Evolutionary conservation across 179 eudicot genomes (phyloP).

Genomic region (Beta corolliflora): DNA sequence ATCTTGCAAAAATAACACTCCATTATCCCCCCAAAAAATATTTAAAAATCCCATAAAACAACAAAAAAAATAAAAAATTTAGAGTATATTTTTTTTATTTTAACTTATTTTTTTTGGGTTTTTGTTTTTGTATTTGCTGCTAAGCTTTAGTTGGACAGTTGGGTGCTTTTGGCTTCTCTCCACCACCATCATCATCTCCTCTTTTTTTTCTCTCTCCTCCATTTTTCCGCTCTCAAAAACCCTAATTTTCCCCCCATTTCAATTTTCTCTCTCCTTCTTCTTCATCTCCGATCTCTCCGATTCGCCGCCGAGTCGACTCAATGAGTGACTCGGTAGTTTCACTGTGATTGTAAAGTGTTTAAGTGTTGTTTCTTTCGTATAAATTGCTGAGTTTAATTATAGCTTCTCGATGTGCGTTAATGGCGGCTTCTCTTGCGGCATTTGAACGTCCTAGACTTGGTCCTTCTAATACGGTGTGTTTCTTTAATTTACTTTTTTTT

Average conservation of each 20-base stretch:
- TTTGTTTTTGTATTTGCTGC: slow-evolving; percentile 12
- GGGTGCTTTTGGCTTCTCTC: slow-evolving; percentile 16
- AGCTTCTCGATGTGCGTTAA: slow-evolving; percentile 41
- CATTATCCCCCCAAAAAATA: neutral
- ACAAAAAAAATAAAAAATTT: neutral
- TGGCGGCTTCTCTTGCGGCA: slow-evolving; percentile 77
- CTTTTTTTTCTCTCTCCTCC: neutral
- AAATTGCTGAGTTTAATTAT: neutral
- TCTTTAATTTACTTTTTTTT: slow-evolving; percentile 1
- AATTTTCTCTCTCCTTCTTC: slow-evolving; percentile 18
- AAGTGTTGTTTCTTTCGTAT: neutral
- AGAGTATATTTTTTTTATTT: neutral
- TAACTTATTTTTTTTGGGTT: neutral
- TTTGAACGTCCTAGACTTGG: slow-evolving; percentile 79
- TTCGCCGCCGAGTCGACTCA: slow-evolving; percentile 22
- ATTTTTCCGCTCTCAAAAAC: slow-evolving; percentile 20
- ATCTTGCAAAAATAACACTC: slow-evolving; percentile 31
- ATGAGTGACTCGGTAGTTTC: slow-evolving; percentile 16
- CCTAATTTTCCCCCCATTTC: slow-evolving; percentile 22
- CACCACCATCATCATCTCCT: slow-evolving; percentile 25
- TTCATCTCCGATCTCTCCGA: slow-evolving; percentile 16
- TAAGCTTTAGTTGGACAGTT: slow-evolving; percentile 35
- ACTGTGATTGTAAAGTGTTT: neutral
- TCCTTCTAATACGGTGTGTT: slow-evolving; percentile 68
- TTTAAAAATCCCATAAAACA: neutral